Percentiles rank a stretch among this genome's conserved stretches.
These are phyloP conservation scores for Pythium pyrilobum DNA, from an alignment of 352 stramenopile genomes.

Conservation along the genomic window DNA sequence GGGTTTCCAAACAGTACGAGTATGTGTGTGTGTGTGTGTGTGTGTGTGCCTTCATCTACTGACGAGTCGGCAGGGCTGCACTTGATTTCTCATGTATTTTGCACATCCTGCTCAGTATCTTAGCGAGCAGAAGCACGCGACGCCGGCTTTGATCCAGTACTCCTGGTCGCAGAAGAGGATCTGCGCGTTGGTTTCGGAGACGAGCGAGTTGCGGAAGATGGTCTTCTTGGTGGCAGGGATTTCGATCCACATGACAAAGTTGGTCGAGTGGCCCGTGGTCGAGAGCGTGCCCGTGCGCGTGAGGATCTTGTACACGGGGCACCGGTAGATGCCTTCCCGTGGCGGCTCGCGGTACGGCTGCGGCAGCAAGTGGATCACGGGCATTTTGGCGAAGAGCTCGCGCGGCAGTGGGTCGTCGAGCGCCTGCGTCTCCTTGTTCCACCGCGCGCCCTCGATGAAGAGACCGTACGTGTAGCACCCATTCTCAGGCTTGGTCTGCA, in stretches of 20 bases:
- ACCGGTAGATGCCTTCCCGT: constrained; percentile 71
- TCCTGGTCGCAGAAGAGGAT: constrained; percentile 61
- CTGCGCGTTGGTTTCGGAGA: constrained; percentile 71
- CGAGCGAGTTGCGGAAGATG: constrained; percentile 51
- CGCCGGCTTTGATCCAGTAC: constrained; percentile 74
- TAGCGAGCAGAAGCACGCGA: constrained; percentile 77
- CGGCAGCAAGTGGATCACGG: constrained; percentile 78
- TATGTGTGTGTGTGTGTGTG: too few species aligned
- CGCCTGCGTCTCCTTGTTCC: constrained; percentile 49
- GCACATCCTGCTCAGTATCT: constrained; percentile 43
- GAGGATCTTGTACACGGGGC: constrained; percentile 89
- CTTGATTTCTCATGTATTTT: not conserved
- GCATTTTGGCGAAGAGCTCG: constrained; percentile 47
- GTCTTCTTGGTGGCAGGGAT: constrained; percentile 80
- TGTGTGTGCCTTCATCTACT: too few species aligned
- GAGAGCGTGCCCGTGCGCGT: constrained; percentile 88
- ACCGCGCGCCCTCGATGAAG: constrained; percentile 90
- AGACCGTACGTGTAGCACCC: constrained; percentile 90
- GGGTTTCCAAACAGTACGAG: too few species aligned
- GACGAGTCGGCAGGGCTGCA: not conserved
- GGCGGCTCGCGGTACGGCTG: constrained; percentile 52
- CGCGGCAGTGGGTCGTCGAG: constrained; percentile 47
- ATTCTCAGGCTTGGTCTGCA: constrained; percentile 54
- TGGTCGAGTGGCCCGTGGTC: constrained; percentile 95
- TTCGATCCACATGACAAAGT: constrained; percentile 98